Evolutionary conservation across 2,329 filamentous ascomycete species (phyloP).

Genomic region (Botryotinia globosa): DNA sequence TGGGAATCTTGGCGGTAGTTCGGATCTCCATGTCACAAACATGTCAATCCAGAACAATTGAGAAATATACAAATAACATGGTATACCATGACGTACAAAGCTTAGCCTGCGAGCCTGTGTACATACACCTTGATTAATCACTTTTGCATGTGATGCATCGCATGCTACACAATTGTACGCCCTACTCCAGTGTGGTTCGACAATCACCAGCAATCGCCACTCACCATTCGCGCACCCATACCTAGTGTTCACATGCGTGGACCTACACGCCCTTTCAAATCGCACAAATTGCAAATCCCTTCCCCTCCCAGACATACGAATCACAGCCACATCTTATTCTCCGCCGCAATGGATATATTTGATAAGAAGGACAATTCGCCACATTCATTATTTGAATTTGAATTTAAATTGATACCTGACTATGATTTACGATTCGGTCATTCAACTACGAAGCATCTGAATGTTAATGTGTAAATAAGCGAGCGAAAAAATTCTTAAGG

Average conservation of each 20-base stretch:
- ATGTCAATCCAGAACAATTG: neutral
- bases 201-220: neutral
- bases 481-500: neutral
- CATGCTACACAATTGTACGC: neutral
- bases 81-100: neutral
- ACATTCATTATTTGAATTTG: neutral
- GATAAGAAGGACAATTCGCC: neutral
- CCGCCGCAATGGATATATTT: neutral
- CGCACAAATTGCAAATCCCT: neutral
- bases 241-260: neutral
- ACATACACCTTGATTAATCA: too few species aligned
- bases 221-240: neutral
- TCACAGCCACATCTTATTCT: neutral
- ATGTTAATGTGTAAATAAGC: neutral
- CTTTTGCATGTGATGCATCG: neutral
- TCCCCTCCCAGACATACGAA: neutral
- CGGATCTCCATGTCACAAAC: neutral
- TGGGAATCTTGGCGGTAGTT: neutral
- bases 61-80: neutral
- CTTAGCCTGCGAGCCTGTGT: too few species aligned
- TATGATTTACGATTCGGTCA: neutral
- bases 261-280: neutral
- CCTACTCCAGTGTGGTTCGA: neutral
- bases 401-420: neutral
- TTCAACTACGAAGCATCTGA: neutral